Percentiles rank a stretch among this genome's conserved stretches.
phyloP scores from a whole-genome alignment of 352 stramenopile genomes.

The Stramenopiles sp. region DNA sequence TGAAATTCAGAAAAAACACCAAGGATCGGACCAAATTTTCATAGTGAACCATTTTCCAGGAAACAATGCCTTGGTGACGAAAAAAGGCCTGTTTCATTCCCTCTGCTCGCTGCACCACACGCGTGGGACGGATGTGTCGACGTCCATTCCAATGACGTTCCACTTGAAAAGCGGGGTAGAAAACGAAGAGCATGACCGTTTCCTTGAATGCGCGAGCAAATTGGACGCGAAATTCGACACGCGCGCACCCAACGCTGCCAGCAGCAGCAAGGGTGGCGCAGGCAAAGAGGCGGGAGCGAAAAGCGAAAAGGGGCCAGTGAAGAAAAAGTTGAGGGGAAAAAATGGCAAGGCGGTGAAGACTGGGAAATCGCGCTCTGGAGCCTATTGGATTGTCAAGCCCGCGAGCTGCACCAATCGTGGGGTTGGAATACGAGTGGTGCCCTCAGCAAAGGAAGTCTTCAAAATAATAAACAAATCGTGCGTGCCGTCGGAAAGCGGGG shows the following conservation, averaged over 20 bases:
- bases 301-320: neutral
- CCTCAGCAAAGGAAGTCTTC: neutral
- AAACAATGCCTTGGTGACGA: neutral
- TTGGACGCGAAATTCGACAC: neutral
- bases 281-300: neutral
- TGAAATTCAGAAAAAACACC: neutral
- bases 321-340: neutral
- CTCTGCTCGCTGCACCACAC: neutral
- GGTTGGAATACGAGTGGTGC: neutral
- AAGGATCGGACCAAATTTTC: neutral
- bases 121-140: neutral
- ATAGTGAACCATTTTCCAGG: slow-evolving; percentile 10
- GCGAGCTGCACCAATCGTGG: slow-evolving; percentile 2
- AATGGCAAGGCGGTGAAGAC: neutral
- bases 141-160: slow-evolving; percentile 4
- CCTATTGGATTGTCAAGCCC: slow-evolving; percentile 11
- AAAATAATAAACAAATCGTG: slow-evolving; percentile 7
- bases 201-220: neutral
- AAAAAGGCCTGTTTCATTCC: slow-evolving; percentile 9
- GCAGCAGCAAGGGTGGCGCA: neutral
- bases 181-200: neutral
- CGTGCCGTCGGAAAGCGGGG: neutral
- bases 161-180: neutral
- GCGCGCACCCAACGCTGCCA: neutral
- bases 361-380: neutral